These are phyloP conservation scores for Corylus americana DNA, from an alignment of 306 rosid species.

Conservation along the genomic window DNA sequence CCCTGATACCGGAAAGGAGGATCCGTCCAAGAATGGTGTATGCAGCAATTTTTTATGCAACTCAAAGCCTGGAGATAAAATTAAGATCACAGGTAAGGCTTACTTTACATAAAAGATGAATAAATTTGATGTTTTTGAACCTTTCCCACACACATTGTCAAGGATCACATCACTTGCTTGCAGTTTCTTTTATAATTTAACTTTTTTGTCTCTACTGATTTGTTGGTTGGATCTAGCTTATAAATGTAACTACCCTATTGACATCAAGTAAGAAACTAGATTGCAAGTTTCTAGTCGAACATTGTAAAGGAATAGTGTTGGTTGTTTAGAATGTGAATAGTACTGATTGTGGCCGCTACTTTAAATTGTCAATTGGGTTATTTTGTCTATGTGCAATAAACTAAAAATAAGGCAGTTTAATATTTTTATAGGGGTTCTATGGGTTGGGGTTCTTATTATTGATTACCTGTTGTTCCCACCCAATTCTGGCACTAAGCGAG, in stretches of 20 bases:
- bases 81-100: conserved; percentile 77
- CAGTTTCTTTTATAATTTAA: neutral
- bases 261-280: neutral
- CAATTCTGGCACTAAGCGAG: too few relatives aligned
- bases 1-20: conserved; percentile 92
- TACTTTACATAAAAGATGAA: neutral
- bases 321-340: neutral
- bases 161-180: neutral
- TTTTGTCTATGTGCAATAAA: neutral
- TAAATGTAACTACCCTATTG: neutral
- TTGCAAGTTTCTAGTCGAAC: neutral
- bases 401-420: neutral
- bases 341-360: neutral
- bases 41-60: conserved; percentile 88
- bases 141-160: conserved; percentile 9
- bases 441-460: neutral
- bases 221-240: neutral
- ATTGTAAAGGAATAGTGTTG: neutral
- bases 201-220: neutral
- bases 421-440: neutral
- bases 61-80: conserved; percentile 92
- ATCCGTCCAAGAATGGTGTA: conserved; percentile 81
- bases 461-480: too few relatives aligned
- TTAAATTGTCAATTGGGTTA: neutral
- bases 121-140: neutral